These are phyloP conservation scores for Lodderomyces metapsilosis DNA, from an alignment of 1,139 yeast genomes.

Conservation along the genomic window DNA sequence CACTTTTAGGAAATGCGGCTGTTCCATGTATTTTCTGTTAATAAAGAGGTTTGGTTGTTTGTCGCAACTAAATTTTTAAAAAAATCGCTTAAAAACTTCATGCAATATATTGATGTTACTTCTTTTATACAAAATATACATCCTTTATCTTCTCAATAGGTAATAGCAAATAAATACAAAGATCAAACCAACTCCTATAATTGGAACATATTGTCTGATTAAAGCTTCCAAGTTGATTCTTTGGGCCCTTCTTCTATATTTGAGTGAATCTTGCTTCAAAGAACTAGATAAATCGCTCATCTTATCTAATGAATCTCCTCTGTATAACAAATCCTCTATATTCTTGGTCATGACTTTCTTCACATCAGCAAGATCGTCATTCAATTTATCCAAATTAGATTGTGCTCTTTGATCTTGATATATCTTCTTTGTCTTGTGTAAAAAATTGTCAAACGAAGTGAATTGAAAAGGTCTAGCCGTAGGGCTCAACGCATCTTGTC, in stretches of 20 bases:
- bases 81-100: no score
- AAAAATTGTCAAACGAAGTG: constrained; percentile 77
- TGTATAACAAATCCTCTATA: constrained; percentile 86
- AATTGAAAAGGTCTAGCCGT: constrained; percentile 85
- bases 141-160: constrained; percentile 48
- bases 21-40: constrained; percentile 1
- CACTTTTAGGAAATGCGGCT: constrained; percentile 6
- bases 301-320: constrained; percentile 92
- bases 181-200: constrained; percentile 68
- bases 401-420: constrained; percentile 93
- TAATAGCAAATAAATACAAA: constrained; percentile 83
- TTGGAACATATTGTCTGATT: constrained; percentile 85
- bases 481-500: constrained; percentile 61
- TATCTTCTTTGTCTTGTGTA: constrained; percentile 82
- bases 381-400: constrained; percentile 78
- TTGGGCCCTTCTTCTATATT: constrained; percentile 86
- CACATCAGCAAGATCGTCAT: constrained; percentile 88
- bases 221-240: constrained; percentile 88
- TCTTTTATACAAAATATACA: no score
- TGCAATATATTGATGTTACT: no score
- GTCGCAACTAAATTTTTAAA: no score
- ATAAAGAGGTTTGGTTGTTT: no score
- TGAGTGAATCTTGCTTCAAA: constrained; percentile 78
- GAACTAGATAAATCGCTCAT: constrained; percentile 87
- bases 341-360: constrained; percentile 94